A percentile compares a stretch with the other conserved stretches of the same genome.
Evolutionary conservation across 2,329 filamentous ascomycete genomes (phyloP).

Genomic region (Fusarium oligoseptatum): DNA sequence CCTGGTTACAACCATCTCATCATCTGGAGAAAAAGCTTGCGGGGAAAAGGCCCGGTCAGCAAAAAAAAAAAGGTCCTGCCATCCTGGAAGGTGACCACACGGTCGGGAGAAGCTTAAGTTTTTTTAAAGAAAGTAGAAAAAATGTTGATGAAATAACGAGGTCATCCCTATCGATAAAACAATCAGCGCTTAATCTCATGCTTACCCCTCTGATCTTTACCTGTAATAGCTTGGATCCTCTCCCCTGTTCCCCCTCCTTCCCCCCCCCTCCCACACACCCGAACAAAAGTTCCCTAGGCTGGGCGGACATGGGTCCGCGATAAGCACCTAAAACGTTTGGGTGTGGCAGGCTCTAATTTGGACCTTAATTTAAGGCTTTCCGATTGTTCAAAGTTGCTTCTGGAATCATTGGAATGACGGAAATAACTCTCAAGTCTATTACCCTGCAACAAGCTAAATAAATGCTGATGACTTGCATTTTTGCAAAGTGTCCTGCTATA

Average conservation of each 20-base stretch:
- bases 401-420: conserved; percentile 22
- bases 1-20: conserved; percentile 6
- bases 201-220: neutral
- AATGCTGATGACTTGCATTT: neutral
- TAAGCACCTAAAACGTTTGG: neutral
- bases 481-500: conserved; percentile 27
- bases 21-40: conserved; percentile 30
- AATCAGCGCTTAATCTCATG: neutral
- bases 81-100: neutral
- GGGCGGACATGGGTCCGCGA: neutral
- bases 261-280: neutral
- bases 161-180: neutral
- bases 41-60: conserved; percentile 14
- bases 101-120: neutral
- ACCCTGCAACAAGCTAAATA: conserved; percentile 11
- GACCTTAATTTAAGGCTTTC: neutral
- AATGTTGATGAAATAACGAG: neutral
- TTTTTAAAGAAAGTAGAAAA: no score
- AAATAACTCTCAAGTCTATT: conserved; percentile 16
- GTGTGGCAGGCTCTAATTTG: neutral
- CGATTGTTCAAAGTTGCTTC: conserved; percentile 9
- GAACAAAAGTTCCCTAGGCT: neutral
- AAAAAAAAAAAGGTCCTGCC: neutral
- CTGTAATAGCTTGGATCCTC: neutral
- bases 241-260: neutral